These are phyloP conservation scores for Solanum dulcamara DNA, from an alignment of 257 asterid species.

Conservation along the genomic window DNA sequence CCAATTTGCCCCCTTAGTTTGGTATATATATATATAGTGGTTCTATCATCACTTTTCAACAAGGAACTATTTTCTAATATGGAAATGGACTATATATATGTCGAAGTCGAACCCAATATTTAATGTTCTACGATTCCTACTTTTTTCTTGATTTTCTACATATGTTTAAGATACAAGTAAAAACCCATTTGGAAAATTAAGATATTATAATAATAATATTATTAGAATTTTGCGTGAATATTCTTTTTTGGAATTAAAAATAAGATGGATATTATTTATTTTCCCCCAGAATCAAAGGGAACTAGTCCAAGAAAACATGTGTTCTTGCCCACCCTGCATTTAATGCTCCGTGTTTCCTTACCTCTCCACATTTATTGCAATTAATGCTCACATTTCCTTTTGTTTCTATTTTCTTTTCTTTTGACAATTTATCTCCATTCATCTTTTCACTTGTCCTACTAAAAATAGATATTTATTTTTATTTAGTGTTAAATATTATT, in stretches of 20 bases:
- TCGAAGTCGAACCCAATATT: background rate
- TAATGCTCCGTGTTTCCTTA: background rate
- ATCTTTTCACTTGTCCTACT: no score
- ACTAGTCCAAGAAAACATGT: background rate
- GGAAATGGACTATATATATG: background rate
- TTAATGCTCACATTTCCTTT: background rate
- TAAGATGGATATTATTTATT: background rate
- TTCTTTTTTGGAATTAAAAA: background rate
- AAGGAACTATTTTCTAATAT: background rate
- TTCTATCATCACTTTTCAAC: background rate
- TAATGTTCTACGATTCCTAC: background rate
- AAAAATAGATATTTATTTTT: no score
- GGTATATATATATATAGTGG: no score
- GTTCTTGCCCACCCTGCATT: background rate
- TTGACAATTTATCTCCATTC: background rate
- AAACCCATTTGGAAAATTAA: background rate
- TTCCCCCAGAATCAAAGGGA: background rate
- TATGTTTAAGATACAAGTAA: background rate
- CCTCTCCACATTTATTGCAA: background rate
- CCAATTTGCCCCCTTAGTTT: no score
- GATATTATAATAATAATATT: background rate
- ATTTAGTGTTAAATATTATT: no score
- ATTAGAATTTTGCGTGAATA: background rate
- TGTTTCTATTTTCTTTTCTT: background rate
- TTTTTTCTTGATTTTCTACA: background rate